Base-by-base conservation (phyloP, 257 asterid genomes). In the Forsythia viridissima region DNA sequence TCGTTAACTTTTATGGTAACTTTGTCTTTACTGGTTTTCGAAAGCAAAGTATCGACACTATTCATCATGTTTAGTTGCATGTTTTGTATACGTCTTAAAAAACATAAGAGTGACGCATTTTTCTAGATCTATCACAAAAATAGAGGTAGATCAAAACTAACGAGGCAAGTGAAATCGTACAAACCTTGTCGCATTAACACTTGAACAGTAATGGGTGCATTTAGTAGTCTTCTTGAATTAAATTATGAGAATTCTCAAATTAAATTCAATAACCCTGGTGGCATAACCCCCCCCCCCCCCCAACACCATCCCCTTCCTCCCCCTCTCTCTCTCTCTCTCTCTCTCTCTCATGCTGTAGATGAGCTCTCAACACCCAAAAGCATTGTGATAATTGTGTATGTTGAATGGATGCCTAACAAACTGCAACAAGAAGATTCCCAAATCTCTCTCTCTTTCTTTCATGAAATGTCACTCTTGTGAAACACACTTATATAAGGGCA, bases 351-450 rank as follows among this genome's bases (percentile, higher is more conserved):
- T 91, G 89, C 89, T 43, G 82, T 80, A 86, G 88, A 84, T 76
- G 92, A 87, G 90, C 73, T 80, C 82, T 82, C 85, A 84, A 86
- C 89, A 71, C 85, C 87, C 89, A 80, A 86, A 84, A 52, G 76
- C 84, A 79, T 70, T 72, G 71, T 76, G 87, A 69, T 80, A 46
- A 84, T 67, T 70, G 81, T 69, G 82, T 80, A 77, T 84, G 84
- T 67, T 83, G 86, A 83, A 81, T 80, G 77, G 80, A 79, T 81
- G 77, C 85, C 91, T 87, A 92, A 92, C 98, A 90, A 92, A 91
- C 97, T 87, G 7, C 90, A 91, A 91, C 97, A 79, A 90, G 84
- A 93, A 92, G 88, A 89, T 92, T 90, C 93, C 85, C 85, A 70
- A 70, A 57, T 80, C 73, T 75, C 73, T 69, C 79, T 72, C 44